Percentiles rank a stretch among this genome's conserved stretches.
Conservation (phyloP, 2,329 filamentous ascomycete species). For the Tolypocladium tropicale region DNA sequence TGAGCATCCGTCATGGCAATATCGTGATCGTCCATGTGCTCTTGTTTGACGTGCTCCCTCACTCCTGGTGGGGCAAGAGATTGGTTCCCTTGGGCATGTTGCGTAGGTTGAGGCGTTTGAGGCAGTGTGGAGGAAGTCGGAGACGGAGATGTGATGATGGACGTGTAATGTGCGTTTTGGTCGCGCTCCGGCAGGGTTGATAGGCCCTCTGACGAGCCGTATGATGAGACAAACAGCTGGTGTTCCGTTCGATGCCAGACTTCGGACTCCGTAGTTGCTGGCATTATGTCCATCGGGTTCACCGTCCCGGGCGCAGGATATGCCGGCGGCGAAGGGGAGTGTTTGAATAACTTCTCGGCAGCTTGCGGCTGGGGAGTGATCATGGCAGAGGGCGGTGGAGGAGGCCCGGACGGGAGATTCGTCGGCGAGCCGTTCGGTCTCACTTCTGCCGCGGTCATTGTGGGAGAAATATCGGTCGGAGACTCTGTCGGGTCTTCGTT, state of each 20-base stretch:
- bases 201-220: conserved; percentile 12
- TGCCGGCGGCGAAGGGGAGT: conserved; percentile 18
- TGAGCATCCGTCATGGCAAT: conserved; percentile 14
- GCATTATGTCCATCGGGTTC: conserved; percentile 46
- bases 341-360: conserved; percentile 5
- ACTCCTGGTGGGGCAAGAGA: background rate
- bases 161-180: background rate
- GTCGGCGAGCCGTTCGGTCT: conserved; percentile 6
- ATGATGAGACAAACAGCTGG: conserved; percentile 18
- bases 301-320: conserved; percentile 35
- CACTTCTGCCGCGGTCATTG: conserved; percentile 5
- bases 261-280: conserved; percentile 26
- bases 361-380: conserved; percentile 1
- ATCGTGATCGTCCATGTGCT: conserved; percentile 11
- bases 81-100: conserved; percentile 12
- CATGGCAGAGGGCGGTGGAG: background rate
- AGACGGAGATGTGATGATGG: conserved; percentile 11
- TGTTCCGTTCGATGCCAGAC: conserved; percentile 26
- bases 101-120: conserved; percentile 14
- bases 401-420: background rate
- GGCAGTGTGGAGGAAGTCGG: conserved; percentile 7
- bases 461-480: conserved; percentile 16
- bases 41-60: conserved; percentile 1
- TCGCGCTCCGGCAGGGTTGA: conserved; percentile 1
- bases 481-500: conserved; percentile 15